Conservation (phyloP, 176 grass and related monocot genomes). For the Avena insularis region DNA sequence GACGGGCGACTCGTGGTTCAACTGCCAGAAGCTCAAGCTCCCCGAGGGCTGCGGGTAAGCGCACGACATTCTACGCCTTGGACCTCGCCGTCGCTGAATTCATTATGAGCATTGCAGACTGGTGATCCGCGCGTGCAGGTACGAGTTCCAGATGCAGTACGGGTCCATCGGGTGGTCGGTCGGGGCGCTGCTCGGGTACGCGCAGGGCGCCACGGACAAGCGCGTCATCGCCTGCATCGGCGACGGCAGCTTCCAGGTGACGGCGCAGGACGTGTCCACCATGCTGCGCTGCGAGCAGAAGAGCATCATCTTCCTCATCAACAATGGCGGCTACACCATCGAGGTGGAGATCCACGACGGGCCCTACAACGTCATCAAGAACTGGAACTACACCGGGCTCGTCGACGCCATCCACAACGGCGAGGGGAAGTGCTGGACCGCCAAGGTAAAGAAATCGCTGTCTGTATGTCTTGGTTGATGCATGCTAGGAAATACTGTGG, state of each 20-base stretch:
- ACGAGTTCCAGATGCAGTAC: conserved; percentile 96
- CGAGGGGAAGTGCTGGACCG: conserved; percentile 73
- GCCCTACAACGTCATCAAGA: conserved; percentile 92
- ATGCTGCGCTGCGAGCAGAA: conserved; percentile 71
- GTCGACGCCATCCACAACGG: conserved; percentile 81
- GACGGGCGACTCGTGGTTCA: conserved; percentile 86
- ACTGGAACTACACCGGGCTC: conserved; percentile 78
- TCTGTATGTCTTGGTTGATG: too few relatives aligned
- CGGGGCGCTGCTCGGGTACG: conserved; percentile 73
- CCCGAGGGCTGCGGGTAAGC: conserved; percentile 67
- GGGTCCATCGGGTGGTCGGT: conserved; percentile 86
- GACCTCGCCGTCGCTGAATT: neutral
- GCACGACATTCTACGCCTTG: neutral
- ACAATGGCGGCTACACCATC: conserved; percentile 90
- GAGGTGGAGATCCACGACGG: conserved; percentile 91
- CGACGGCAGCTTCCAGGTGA: conserved; percentile 88
- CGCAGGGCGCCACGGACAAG: conserved; percentile 57
- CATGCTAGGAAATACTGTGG: too few relatives aligned
- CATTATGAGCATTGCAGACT: neutral
- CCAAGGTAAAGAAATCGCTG: conserved; percentile 38
- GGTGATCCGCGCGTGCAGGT: conserved; percentile 41
- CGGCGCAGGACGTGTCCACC: conserved; percentile 75
- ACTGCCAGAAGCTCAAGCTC: conserved; percentile 86
- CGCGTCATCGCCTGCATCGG: conserved; percentile 78
- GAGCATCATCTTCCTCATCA: conserved; percentile 87